Evolutionary conservation across 306 rosid genomes (phyloP).

Genomic region (Vigna trinervia): DNA sequence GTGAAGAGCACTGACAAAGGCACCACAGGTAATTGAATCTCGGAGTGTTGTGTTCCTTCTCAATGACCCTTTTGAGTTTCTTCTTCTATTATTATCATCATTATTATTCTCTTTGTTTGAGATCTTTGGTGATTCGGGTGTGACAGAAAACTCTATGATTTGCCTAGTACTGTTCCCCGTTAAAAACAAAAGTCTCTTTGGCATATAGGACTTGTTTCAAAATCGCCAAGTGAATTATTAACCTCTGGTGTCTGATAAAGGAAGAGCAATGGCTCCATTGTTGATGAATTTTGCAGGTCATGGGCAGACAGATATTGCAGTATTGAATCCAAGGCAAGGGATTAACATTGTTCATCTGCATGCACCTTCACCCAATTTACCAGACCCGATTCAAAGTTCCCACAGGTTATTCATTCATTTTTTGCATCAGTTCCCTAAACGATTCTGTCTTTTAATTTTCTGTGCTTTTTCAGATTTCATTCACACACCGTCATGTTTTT

Average conservation of each 20-base stretch:
- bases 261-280: constrained; percentile 49
- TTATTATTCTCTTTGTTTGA: constrained; percentile 62
- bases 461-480: not conserved
- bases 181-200: constrained; percentile 46
- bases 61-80: constrained; percentile 43
- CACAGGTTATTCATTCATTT: constrained; percentile 44
- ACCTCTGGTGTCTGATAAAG: constrained; percentile 59
- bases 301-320: constrained; percentile 59
- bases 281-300: constrained; percentile 63
- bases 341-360: constrained; percentile 48
- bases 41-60: constrained; percentile 45
- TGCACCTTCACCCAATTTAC: constrained; percentile 46
- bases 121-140: constrained; percentile 53
- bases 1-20: constrained; percentile 97
- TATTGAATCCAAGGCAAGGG: constrained; percentile 52
- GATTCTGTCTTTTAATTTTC: not conserved
- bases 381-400: constrained; percentile 42
- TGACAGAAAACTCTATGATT: constrained; percentile 59
- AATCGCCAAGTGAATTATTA: constrained; percentile 63
- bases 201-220: constrained; percentile 37
- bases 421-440: not conserved
- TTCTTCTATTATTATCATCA: constrained; percentile 16
- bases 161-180: constrained; percentile 50
- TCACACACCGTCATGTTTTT: not conserved
- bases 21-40: constrained; percentile 63